Conservation (phyloP, 139 green algal genomes). For the Coelastrella sp. region DNA sequence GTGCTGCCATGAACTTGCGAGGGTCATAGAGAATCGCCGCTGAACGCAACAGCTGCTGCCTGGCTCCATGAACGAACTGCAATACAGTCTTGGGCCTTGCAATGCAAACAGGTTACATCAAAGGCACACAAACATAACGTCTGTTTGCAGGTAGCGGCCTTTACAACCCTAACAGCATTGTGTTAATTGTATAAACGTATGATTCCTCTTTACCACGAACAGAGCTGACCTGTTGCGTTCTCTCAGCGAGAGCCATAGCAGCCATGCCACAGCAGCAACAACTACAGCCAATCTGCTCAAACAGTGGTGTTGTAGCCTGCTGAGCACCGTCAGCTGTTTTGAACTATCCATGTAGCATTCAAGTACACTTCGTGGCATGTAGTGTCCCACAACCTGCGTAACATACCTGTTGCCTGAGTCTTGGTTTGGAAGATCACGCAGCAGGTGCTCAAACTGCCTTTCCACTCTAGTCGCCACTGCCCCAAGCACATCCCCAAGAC, state of each 20-base stretch:
- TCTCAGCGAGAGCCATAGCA: too few species aligned
- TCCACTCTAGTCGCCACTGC: not conserved
- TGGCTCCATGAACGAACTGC: conserved; percentile 36
- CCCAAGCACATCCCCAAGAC: not conserved
- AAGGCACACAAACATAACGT: too few species aligned
- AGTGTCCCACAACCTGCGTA: not conserved
- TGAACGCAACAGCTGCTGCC: conserved; percentile 46
- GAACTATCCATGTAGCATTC: too few species aligned
- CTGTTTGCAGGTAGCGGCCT: too few species aligned
- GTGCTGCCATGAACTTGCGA: conserved; percentile 21
- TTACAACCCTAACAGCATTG: too few species aligned
- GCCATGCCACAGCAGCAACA: too few species aligned
- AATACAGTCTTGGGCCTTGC: conserved; percentile 38
- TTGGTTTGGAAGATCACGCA: conserved; percentile 2
- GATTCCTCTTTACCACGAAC: too few species aligned
- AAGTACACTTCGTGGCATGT: not conserved
- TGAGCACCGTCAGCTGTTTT: too few species aligned
- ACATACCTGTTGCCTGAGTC: not conserved
- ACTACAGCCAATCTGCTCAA: too few species aligned
- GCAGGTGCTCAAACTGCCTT: not conserved
- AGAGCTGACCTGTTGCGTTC: too few species aligned
- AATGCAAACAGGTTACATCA: not conserved
- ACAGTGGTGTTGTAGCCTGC: too few species aligned
- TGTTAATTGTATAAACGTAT: too few species aligned
- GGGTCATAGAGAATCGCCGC: conserved; percentile 40